A percentile compares a stretch with the other conserved stretches of the same genome.
phyloP scores from a whole-genome alignment of 192 early-diverging fungal species.

The Entomortierella lignicola region DNA sequence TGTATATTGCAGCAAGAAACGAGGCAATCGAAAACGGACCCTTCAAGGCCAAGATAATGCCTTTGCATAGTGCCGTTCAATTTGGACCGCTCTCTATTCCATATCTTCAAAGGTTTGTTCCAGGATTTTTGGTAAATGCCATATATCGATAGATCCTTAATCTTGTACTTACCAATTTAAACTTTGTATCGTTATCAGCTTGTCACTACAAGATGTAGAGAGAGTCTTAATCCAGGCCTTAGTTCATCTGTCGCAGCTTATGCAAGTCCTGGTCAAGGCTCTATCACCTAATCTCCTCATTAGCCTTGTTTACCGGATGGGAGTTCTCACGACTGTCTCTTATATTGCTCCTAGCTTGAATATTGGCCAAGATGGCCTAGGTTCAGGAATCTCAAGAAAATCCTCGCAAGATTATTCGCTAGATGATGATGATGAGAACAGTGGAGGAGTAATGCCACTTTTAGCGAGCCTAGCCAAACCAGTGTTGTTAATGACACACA shows the following conservation, averaged over 20 bases:
- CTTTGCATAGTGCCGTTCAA: conserved; percentile 41
- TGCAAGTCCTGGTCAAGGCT: conserved; percentile 24
- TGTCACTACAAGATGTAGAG: conserved; percentile 39
- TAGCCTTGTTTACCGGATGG: conserved; percentile 49
- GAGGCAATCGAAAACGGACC: conserved; percentile 45
- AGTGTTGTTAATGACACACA: conserved; percentile 50
- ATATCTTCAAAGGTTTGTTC: conserved; percentile 42
- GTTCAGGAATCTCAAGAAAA: conserved; percentile 13
- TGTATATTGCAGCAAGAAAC: conserved; percentile 54
- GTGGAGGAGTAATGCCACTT: conserved; percentile 16
- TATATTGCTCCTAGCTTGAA: conserved; percentile 46
- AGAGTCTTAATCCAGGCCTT: conserved; percentile 31
- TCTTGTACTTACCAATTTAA: not conserved
- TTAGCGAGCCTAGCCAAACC: conserved; percentile 44
- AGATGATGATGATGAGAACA: conserved; percentile 11
- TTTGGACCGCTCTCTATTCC: conserved; percentile 45
- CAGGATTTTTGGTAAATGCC: not conserved
- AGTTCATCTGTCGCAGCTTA: conserved; percentile 40
- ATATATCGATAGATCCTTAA: not conserved
- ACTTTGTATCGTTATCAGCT: conserved; percentile 1
- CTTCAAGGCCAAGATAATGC: conserved; percentile 42
- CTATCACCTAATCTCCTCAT: conserved; percentile 47
- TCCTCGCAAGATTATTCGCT: conserved; percentile 7
- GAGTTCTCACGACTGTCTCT: conserved; percentile 38
- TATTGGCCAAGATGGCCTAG: conserved; percentile 25